A percentile compares a stretch with the other conserved stretches of the same genome.
Conservation (phyloP, 2,329 filamentous ascomycete genomes). For the Paecilomyces dactylethromorphus region DNA sequence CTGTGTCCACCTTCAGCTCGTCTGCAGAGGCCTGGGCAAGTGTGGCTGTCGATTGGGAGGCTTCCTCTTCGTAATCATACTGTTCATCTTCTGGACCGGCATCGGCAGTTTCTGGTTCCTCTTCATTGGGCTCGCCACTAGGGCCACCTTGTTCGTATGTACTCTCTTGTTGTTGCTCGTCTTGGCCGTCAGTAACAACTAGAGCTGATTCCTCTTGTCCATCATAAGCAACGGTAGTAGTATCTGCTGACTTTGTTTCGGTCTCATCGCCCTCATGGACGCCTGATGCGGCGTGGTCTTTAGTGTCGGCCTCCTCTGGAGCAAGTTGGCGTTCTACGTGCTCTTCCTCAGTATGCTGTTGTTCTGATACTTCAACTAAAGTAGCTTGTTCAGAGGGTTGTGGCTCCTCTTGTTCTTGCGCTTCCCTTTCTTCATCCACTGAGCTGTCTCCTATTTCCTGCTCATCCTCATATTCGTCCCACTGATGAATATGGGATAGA, state of each 20-base stretch:
- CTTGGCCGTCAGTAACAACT: slow-evolving; percentile 4
- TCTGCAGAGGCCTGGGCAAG: slow-evolving; percentile 13
- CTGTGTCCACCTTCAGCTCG: slow-evolving; percentile 10
- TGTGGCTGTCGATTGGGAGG: slow-evolving; percentile 23
- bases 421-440: slow-evolving; percentile 17
- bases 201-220: slow-evolving; percentile 10
- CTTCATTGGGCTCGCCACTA: slow-evolving; percentile 3
- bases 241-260: slow-evolving; percentile 4
- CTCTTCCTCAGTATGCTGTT: not conserved
- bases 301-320: not conserved
- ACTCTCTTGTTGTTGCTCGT: slow-evolving; percentile 13
- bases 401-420: not conserved
- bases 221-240: slow-evolving; percentile 5
- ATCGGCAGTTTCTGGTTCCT: not conserved
- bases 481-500: slow-evolving; percentile 42
- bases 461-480: slow-evolving; percentile 46
- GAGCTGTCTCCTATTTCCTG: slow-evolving; percentile 22
- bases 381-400: not conserved
- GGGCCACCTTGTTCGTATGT: slow-evolving; percentile 3
- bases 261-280: not conserved
- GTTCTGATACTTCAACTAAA: not conserved
- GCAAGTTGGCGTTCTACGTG: not conserved
- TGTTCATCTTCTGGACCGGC: slow-evolving; percentile 11
- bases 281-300: not conserved
- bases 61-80: slow-evolving; percentile 21